Percentiles rank a stretch among this genome's conserved stretches.
Conservation (phyloP, 1,284 basidiomycete species). For the Exobasidium cylindrosporum region DNA sequence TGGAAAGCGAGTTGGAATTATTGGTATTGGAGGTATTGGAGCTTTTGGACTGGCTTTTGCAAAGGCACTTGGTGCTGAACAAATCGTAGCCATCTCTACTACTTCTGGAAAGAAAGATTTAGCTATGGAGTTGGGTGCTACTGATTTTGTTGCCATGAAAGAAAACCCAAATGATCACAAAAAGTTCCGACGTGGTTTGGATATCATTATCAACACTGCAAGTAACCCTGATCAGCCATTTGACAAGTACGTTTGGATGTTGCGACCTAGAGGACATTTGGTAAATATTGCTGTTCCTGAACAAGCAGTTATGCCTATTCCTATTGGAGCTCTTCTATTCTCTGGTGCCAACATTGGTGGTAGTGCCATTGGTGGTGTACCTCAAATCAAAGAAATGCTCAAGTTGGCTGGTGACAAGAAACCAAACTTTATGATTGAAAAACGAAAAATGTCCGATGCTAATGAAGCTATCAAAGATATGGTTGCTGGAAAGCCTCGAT, state of each 20-base stretch:
- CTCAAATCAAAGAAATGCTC: constrained; percentile 53
- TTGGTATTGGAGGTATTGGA: constrained; percentile 46
- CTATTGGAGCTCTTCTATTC: constrained; percentile 31
- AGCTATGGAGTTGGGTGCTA: constrained; percentile 38
- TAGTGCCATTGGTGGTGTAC: constrained; percentile 46
- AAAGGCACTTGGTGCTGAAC: constrained; percentile 41
- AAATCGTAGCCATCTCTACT: constrained; percentile 44
- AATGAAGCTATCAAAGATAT: constrained; percentile 41
- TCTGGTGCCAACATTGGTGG: constrained; percentile 39
- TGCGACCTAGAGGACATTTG: constrained; percentile 56
- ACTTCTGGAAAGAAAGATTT: constrained; percentile 37
- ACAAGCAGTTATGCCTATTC: constrained; percentile 40
- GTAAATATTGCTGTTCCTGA: constrained; percentile 57
- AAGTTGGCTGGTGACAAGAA: constrained; percentile 37
- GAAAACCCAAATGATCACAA: constrained; percentile 28
- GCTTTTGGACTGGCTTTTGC: constrained; percentile 46
- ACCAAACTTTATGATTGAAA: constrained; percentile 37
- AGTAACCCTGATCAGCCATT: constrained; percentile 56
- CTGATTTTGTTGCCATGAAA: constrained; percentile 35
- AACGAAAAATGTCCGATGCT: constrained; percentile 37
- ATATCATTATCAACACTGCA: constrained; percentile 59
- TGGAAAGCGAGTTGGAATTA: constrained; percentile 43
- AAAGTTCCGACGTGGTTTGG: constrained; percentile 55
- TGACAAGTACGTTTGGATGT: constrained; percentile 54
- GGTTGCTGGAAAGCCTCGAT: constrained; percentile 48